Percentiles rank a stretch among this genome's conserved stretches.
Conservation (phyloP, 768 basidiomycete species). For the Lactarius evosmus region DNA sequence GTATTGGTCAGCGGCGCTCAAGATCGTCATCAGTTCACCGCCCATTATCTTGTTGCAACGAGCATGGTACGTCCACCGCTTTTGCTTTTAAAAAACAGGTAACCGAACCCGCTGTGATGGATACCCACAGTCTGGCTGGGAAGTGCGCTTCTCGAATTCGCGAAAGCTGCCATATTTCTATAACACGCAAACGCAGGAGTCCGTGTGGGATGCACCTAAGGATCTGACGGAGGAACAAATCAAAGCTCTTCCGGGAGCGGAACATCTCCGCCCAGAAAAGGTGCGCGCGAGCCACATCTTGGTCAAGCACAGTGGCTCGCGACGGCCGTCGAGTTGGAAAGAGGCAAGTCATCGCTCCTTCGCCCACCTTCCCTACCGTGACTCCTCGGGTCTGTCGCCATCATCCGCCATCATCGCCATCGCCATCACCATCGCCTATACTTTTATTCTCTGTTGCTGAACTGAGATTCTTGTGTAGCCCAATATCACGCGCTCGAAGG, state of each 20-base stretch:
- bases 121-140: constrained; percentile 48
- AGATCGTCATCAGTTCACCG: not conserved
- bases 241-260: constrained; percentile 61
- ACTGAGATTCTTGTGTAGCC: constrained; percentile 39
- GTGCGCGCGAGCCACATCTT: constrained; percentile 95
- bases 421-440: not conserved
- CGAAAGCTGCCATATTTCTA: constrained; percentile 83
- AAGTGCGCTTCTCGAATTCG: constrained; percentile 82
- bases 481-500: constrained; percentile 81
- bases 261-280: constrained; percentile 51
- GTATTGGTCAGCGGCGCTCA: not conserved
- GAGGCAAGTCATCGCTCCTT: constrained; percentile 48
- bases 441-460: not conserved
- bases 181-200: constrained; percentile 65
- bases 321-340: constrained; percentile 81
- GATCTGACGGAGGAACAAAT: constrained; percentile 62
- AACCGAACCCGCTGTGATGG: not conserved
- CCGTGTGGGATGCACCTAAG: constrained; percentile 75
- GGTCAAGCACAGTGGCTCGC: constrained; percentile 83
- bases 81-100: not conserved
- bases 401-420: not conserved
- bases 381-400: no score
- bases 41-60: not conserved
- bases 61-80: constrained; percentile 13
- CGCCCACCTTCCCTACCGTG: constrained; percentile 9